Evolutionary conservation across 2,329 filamentous ascomycete genomes (phyloP).

Genomic region (Sporothrix inflata): DNA sequence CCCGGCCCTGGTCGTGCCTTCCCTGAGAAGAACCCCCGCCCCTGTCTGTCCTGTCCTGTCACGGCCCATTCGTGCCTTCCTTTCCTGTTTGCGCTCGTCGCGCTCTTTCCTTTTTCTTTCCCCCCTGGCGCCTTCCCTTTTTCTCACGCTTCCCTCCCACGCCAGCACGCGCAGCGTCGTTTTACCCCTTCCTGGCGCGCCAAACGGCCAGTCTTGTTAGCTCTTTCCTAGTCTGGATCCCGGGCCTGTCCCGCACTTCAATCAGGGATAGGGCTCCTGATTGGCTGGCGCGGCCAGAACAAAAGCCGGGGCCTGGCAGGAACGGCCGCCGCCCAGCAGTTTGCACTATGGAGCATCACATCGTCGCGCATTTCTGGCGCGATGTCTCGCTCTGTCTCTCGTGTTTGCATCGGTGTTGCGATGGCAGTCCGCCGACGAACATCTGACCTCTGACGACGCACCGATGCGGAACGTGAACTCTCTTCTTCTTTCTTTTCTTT

Average conservation of each 20-base stretch:
- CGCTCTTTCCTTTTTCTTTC: background rate
- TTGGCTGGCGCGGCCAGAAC: conserved; percentile 29
- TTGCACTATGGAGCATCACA: background rate
- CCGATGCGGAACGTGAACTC: background rate
- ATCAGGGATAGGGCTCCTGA: conserved; percentile 33
- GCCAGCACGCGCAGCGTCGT: background rate
- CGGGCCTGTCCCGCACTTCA: conserved; percentile 31
- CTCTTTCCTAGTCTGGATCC: conserved; percentile 26
- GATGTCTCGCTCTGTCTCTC: background rate
- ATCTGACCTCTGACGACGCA: no score
- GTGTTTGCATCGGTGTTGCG: background rate
- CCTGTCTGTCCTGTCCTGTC: background rate
- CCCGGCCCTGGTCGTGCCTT: background rate
- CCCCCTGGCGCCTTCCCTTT: conserved; percentile 13
- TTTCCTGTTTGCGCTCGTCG: background rate
- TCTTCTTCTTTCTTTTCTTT: no score
- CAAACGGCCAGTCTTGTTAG: conserved; percentile 14
- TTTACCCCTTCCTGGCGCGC: conserved; percentile 6
- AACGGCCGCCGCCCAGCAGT: background rate
- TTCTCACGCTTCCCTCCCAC: background rate
- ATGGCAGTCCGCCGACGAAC: background rate
- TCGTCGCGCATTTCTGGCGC: background rate
- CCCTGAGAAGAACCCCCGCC: background rate
- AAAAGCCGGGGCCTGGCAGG: conserved; percentile 21
- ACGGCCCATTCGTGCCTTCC: conserved; percentile 21